Base-by-base conservation (phyloP, 148 eudicot species). In the Spergularia bocconei region DNA sequence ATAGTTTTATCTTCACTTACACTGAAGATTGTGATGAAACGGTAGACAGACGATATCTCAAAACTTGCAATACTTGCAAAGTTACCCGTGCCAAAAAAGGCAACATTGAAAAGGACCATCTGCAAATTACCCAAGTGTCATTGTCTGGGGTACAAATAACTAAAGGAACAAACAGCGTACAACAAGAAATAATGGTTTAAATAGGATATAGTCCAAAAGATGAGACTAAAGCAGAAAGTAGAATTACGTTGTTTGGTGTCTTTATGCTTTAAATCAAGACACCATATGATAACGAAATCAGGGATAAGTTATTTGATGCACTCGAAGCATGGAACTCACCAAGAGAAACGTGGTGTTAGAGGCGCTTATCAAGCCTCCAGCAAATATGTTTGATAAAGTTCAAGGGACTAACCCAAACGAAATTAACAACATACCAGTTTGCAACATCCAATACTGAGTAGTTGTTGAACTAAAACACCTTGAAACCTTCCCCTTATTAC, bases 51-150 rank as follows among this genome's bases (percentile, higher is more conserved):
- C 16, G 98, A 94, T 74, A 94, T 94, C 89, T 94, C 97, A 72
- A 94, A 94, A 86, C 97, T 91, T 75, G 98, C 98, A 74, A 94
- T 94, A 79, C 98, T 94, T 17, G 97, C 98, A 63, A 94, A 94
- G 82, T 94, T 94, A 47, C 97, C 98, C 51, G 98, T 94, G 71
- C 98, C 98, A 69, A 94, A 94, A 84, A 94, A 94, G 79, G 98
- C 98, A 67, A 94, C 83, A 83, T 90, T 88, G 78, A 94, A 94
- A 67, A 94, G 84, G 68, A 94, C 92, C 97, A 90, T 86, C 98
- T 94, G 85, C 71, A 82, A 51, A 70, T 29, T 2, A 65, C 0
- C 14, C 5, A 36, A 71, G 11, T 10, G 52, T 72, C 65, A 72
- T 39, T 66, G 13, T 62, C 55, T 47, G 16, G 6, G 21, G 56